phyloP scores from a whole-genome alignment of 169 alveolate species.

The Plasmodium adleri region DNA sequence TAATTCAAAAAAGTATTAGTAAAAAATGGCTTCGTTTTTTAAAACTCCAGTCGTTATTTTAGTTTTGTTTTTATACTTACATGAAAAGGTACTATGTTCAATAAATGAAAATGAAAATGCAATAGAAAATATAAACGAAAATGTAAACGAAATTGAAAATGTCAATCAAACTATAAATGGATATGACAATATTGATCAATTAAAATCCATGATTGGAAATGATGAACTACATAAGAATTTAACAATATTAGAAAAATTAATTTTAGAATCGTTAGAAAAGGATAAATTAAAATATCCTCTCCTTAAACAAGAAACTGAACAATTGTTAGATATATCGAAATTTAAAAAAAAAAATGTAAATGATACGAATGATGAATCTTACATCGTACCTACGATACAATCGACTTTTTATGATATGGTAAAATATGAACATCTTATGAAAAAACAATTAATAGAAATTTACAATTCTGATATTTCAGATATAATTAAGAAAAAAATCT shows the following conservation, averaged over 20 bases:
- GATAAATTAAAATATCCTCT: constrained; percentile 34
- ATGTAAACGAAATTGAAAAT: too few species aligned
- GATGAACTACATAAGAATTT: constrained; percentile 21
- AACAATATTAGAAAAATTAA: constrained; percentile 31
- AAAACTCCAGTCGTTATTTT: not conserved
- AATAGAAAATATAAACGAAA: too few species aligned
- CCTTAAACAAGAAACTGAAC: constrained; percentile 1
- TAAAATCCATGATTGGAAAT: constrained; percentile 28
- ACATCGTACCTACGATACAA: not conserved
- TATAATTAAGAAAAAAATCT: constrained; percentile 11
- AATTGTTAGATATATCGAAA: constrained; percentile 26
- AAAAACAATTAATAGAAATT: constrained; percentile 7
- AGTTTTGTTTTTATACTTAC: not conserved
- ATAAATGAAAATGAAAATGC: constrained; percentile 7
- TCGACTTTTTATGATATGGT: constrained; percentile 13
- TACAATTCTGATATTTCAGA: constrained; percentile 18
- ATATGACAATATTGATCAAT: constrained; percentile 5
- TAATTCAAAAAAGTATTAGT: not conserved
- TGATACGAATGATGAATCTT: not conserved
- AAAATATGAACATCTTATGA: constrained; percentile 49
- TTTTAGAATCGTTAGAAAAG: constrained; percentile 13
- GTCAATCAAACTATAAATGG: not conserved
- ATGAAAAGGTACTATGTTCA: constrained; percentile 3
- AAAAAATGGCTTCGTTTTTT: constrained; percentile 5
- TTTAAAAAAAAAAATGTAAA: constrained; percentile 3